Conservation (phyloP, 2,329 filamentous ascomycete genomes). For the Sporothrix dimorphospora region DNA sequence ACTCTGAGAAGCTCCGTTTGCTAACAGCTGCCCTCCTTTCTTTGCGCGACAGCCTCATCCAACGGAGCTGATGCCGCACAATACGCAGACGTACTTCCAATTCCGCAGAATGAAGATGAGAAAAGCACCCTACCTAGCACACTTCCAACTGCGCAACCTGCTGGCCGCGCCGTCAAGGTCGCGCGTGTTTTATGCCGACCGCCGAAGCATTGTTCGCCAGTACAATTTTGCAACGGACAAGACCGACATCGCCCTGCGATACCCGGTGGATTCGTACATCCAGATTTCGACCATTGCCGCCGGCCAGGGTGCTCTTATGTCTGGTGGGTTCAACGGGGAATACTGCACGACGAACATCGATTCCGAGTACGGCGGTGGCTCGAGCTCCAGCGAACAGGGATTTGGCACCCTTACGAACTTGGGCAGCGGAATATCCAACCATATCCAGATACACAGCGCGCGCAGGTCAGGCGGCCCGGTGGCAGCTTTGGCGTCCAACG, state of each 20-base stretch:
- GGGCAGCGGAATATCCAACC: conserved; percentile 65
- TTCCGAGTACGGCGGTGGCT: conserved; percentile 37
- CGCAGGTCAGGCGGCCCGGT: conserved; percentile 56
- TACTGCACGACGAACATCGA: conserved; percentile 55
- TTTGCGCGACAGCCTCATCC: conserved; percentile 15
- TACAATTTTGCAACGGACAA: conserved; percentile 55
- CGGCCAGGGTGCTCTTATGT: conserved; percentile 59
- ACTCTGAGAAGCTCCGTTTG: neutral
- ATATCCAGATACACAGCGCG: conserved; percentile 60
- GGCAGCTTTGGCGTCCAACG: conserved; percentile 66
- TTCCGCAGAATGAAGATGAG: conserved; percentile 62
- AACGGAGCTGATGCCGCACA: conserved; percentile 43
- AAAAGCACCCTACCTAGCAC: conserved; percentile 58
- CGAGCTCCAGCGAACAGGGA: conserved; percentile 42
- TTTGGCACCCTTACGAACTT: conserved; percentile 56
- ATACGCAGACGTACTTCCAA: conserved; percentile 56
- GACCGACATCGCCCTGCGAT: conserved; percentile 50
- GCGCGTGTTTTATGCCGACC: conserved; percentile 61
- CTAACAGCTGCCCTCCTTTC: neutral
- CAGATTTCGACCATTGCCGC: conserved; percentile 57
- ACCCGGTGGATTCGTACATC: conserved; percentile 44
- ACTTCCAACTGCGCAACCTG: conserved; percentile 68
- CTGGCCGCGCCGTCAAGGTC: conserved; percentile 60
- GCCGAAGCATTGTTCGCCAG: conserved; percentile 52
- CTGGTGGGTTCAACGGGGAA: conserved; percentile 61